Base-by-base conservation (phyloP, 2,329 filamentous ascomycete species). In the Erysiphe pisi region DNA sequence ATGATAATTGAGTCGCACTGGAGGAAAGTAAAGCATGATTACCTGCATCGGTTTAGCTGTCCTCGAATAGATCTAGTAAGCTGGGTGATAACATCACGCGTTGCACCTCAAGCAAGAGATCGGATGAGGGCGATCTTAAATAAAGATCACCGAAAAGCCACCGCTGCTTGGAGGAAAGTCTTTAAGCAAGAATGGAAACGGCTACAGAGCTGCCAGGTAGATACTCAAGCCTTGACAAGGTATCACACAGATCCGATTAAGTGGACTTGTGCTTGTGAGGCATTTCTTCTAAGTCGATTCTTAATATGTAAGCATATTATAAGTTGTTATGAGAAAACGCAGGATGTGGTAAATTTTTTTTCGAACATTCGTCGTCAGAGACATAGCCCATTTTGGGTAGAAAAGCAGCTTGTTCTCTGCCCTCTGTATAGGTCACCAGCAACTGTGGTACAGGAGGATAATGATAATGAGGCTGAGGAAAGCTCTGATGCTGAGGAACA, bases 1-100 rank as follows among this genome's bases (percentile, higher is more conserved):
- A 47, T 73, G 68, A 73, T 73, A 45, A 73, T 47, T 47, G 68
- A 73, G 40, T 73, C 68, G 18, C 22, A 73, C n/a, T 73, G 20
- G 40, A 11, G 68, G n/a, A 47, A 16, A n/a, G 31, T 36, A 36
- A 36, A 36, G 6, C 31, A 36, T 36, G 6, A 36, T 36, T 36
- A 36, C 31, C 31, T 36, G 31, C 31, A 36, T 36, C 6, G 31
- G 31, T 36, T 36, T 36, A 36, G 31, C 31, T 36, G 31, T 36
- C 31, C 31, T 2, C 31, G 31, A 2, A 36, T 36, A 36, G 31
- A 36, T 36, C 31, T 36, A 36, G 31, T 36, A 36, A 36, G 31
- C 6, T 36, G 31, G 31, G 31, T 36, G 31, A 36, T 36, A 36
- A 36, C 31, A 6, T 36, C 31, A 36, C 49, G 49, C 49, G 49